Evolutionary conservation across 2,329 filamentous ascomycete species (phyloP), one percentile per base, ranked within the genome.

Genomic region (Epichloe coenophiala): DNA sequence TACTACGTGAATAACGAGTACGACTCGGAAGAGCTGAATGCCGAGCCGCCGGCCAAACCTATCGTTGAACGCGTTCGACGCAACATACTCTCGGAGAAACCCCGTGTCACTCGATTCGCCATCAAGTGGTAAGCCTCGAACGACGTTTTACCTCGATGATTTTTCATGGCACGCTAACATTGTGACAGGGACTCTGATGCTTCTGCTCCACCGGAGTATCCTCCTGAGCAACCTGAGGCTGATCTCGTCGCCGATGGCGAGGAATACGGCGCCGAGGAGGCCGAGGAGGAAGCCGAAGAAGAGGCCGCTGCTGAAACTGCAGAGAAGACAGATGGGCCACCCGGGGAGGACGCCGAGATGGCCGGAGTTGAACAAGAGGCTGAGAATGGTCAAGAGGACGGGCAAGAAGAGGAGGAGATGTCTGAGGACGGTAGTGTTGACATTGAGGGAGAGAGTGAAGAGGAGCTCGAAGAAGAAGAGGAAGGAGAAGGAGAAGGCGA

Each of bases 1-100:
- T 98, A 98, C 78, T 98, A 98, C 60, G 93, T 98, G 62, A 98
- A 97, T 77, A 98, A 98, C 63, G 94, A 98, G 69, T 98, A 98
- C 68, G 88, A 95, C 60, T 86, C 86, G 27, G 88, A 94, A 61
- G 88, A 95, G 66, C 78, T 98, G 56, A 85, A 81, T 60, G 82
- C 84, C 45, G 90, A 97, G 60, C 93, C 93, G 9, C 93, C 93
- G 6, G 77, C 88, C 52, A 95, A 95, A 74, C 90, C 90, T 39
- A 77, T 94, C 59, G 84, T 97, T 57, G 94, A 98, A 66, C 88
- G 89, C 62, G 88, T 98, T 56, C 81, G 81, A 58, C 84, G 94
- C 60, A 96, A 94, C 64, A 87, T 98, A 47, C 79, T 98, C 38
- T 89, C 90, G 3, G 91, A 97, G 72, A 98, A 98, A 79, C 93